These are phyloP conservation scores for Dendrocalamus sinicus DNA, from an alignment of 176 grass and related monocot species.

Conservation along the genomic window DNA sequence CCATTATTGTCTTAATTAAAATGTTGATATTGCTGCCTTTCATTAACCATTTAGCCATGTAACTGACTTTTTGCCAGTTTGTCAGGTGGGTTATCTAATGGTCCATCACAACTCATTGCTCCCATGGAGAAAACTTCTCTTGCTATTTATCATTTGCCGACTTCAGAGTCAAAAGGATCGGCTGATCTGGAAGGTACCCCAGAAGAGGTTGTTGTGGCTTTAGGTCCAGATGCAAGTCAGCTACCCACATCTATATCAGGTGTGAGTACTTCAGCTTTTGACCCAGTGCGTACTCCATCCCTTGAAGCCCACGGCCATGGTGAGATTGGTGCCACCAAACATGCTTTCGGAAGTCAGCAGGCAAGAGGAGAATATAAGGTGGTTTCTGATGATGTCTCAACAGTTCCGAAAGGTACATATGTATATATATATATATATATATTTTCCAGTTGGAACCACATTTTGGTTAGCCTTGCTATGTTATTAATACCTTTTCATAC, in stretches of 20 bases:
- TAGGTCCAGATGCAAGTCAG: slow-evolving; percentile 38
- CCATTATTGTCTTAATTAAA: not conserved
- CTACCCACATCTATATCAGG: slow-evolving; percentile 20
- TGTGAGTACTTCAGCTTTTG: slow-evolving; percentile 40
- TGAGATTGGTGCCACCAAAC: slow-evolving; percentile 47
- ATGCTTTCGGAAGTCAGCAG: slow-evolving; percentile 48
- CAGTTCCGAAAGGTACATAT: slow-evolving; percentile 29
- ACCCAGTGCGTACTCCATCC: slow-evolving; percentile 42
- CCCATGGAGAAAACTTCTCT: slow-evolving; percentile 42
- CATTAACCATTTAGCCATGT: not conserved
- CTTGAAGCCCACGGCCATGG: slow-evolving; percentile 32
- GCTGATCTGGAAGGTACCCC: slow-evolving; percentile 33
- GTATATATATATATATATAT: not conserved
- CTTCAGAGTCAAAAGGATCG: slow-evolving; percentile 15
- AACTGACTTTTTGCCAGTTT: slow-evolving; percentile 48
- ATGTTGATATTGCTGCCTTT: not conserved
- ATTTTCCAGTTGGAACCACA: slow-evolving; percentile 1
- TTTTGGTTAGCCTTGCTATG: slow-evolving; percentile 11
- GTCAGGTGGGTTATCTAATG: slow-evolving; percentile 53
- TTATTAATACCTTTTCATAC: slow-evolving; percentile 33
- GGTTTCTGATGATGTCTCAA: slow-evolving; percentile 25
- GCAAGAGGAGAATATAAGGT: slow-evolving; percentile 21
- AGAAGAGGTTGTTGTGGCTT: slow-evolving; percentile 30
- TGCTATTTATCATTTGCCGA: slow-evolving; percentile 26
- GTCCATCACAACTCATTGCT: slow-evolving; percentile 41